These are phyloP conservation scores for Myrmaecium sp. DNA, from an alignment of 2,329 filamentous ascomycete genomes.

Conservation along the genomic window DNA sequence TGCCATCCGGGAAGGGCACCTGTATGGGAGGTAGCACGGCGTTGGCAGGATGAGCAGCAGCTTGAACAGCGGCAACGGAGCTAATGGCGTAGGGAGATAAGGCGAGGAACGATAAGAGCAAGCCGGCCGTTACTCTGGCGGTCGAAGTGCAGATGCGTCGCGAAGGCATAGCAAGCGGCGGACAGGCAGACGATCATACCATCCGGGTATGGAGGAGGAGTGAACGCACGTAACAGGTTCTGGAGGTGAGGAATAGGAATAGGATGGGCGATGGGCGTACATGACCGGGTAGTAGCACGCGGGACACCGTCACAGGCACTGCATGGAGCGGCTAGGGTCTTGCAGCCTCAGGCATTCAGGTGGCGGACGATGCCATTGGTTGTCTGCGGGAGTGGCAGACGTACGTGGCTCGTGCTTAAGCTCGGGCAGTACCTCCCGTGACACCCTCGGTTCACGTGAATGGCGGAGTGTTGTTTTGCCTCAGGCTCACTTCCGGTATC, in stretches of 20 bases:
- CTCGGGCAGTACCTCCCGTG: too few species aligned
- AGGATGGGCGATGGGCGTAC: background rate
- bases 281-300: background rate
- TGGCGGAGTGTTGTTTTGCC: too few species aligned
- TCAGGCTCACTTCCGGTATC: too few species aligned
- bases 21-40: constrained; percentile 8
- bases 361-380: too few species aligned
- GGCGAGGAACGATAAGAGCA: constrained; percentile 52
- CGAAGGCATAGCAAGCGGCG: background rate
- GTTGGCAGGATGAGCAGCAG: too few species aligned
- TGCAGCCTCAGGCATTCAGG: too few species aligned
- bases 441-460: too few species aligned
- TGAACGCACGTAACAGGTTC: too few species aligned
- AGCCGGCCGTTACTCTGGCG: constrained; percentile 43
- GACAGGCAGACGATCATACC: background rate
- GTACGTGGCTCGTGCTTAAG: too few species aligned
- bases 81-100: constrained; percentile 28
- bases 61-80: too few species aligned
- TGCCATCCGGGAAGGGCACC: constrained; percentile 9
- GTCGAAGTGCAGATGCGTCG: constrained; percentile 30
- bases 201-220: background rate
- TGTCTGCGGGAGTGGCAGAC: too few species aligned
- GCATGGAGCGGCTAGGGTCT: background rate
- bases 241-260: background rate
- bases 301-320: background rate